Conservation (phyloP, 495 filamentous ascomycete species). For the Trichoderma reesei region DNA sequence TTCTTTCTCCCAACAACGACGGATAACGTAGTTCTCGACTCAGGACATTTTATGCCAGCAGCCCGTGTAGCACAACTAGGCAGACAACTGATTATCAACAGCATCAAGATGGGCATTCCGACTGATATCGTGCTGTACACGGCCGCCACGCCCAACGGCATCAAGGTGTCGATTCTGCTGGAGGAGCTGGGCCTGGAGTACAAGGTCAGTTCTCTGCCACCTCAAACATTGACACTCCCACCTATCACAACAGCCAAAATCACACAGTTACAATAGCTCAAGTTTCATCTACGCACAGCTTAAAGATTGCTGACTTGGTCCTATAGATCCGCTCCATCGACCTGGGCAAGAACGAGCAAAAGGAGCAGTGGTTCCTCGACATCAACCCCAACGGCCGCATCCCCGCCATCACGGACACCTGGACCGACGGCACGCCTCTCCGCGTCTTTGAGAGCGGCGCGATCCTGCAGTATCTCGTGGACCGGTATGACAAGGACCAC, state of each 20-base stretch:
- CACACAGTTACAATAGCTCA: not conserved
- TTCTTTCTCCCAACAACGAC: no score
- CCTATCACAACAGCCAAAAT: not conserved
- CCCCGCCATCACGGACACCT: constrained; percentile 77
- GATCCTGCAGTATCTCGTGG: constrained; percentile 79
- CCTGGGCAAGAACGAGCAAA: constrained; percentile 65
- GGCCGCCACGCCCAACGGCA: constrained; percentile 59
- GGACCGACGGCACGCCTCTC: constrained; percentile 62
- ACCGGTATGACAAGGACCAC: constrained; percentile 70
- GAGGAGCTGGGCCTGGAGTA: constrained; percentile 75
- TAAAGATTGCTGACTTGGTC: not conserved
- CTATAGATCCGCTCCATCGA: constrained; percentile 52
- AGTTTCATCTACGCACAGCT: not conserved
- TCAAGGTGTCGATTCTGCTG: constrained; percentile 80
- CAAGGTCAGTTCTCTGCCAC: constrained; percentile 24
- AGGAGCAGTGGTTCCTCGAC: constrained; percentile 71
- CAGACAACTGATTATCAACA: not conserved
- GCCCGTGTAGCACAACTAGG: not conserved
- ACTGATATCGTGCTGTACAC: constrained; percentile 42
- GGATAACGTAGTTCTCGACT: no score
- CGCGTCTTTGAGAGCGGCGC: constrained; percentile 73
- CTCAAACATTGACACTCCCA: not conserved
- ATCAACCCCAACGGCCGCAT: constrained; percentile 96
- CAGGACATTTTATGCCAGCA: no score
- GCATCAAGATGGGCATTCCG: not conserved